A percentile compares a stretch with the other conserved stretches of the same genome.
Evolutionary conservation across 2,329 filamentous ascomycete genomes (phyloP).

Genomic region (Herpomyces periplanetae): DNA sequence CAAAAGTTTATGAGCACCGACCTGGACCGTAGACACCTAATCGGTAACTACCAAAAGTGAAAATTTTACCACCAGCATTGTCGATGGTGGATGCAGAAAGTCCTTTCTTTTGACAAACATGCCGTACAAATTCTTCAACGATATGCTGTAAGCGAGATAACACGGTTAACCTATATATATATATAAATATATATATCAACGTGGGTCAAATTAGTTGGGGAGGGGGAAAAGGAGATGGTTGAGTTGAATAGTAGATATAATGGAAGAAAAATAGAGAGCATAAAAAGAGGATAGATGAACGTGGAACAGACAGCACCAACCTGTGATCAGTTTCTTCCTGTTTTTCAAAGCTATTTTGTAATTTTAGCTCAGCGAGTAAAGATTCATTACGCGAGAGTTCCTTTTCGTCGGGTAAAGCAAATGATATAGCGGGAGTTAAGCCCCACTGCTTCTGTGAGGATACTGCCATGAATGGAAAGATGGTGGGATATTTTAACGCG

Average conservation of each 20-base stretch:
- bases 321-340: slow-evolving; percentile 45
- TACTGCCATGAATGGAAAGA: too few species aligned
- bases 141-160: slow-evolving; percentile 37
- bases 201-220: slow-evolving; percentile 1
- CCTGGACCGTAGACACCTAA: slow-evolving; percentile 64
- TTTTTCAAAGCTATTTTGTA: slow-evolving; percentile 65
- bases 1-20: slow-evolving; percentile 5
- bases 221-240: too few species aligned
- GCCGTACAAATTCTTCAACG: slow-evolving; percentile 48
- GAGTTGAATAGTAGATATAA: not conserved
- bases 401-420: slow-evolving; percentile 26
- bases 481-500: too few species aligned
- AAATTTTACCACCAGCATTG: slow-evolving; percentile 58
- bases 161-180: slow-evolving; percentile 24
- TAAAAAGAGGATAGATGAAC: slow-evolving; percentile 1
- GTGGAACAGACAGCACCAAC: slow-evolving; percentile 9
- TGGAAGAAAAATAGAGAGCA: slow-evolving; percentile 4
- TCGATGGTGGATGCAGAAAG: slow-evolving; percentile 38
- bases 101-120: slow-evolving; percentile 30
- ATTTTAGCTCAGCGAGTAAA: slow-evolving; percentile 44
- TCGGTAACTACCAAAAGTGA: slow-evolving; percentile 80
- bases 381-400: slow-evolving; percentile 39
- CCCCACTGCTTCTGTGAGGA: slow-evolving; percentile 18
- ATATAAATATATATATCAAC: too few species aligned
- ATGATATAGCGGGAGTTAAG: slow-evolving; percentile 49